Evolutionary conservation across 768 basidiomycete genomes (phyloP), one percentile per base, ranked within the genome.

Genomic region (Rhizopogon rudus): DNA sequence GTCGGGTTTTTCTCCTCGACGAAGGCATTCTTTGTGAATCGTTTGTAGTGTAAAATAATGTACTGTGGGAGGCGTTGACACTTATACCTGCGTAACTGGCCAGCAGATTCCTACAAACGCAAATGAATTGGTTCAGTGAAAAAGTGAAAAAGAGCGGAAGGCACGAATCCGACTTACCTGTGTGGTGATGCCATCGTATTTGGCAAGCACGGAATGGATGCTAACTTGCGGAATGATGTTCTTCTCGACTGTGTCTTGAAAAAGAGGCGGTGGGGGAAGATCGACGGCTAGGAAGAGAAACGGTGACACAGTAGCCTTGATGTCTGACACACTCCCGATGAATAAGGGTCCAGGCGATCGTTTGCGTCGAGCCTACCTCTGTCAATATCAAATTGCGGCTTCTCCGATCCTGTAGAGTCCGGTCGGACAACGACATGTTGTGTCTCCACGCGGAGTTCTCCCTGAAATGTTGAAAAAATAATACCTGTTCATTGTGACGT

Each of bases 1-100:
- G 97, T 99, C 7, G 96, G 96, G 65, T 99, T 99, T 73, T 97
- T 97, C 71, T 99, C 97, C 70, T 98, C 96, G 6, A 98, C 94
- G 63, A 98, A 98, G 51, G 79, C 79, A 69, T 98, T 99, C 69
- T 91, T 97, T 22, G 92, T 94, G 73, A 98, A 99, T 40, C 97
- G 84, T 69, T 95, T 98, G 79, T 88, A 95, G 68, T 96, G 91
- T 17, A 98, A 76, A 63, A 98, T 89, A 64, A 99, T 86, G 67
- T 97, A 98, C 49, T 80, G 91, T 40, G 97, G 97, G 57, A 99
- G 75, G 39, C 80, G 78, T 63, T 91, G 90, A 63, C 95, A 87
- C 70, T 98, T 95, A 73, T 88, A 98, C 54, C 94, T 80, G 62
- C 90, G 86, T 37, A 99, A 73, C 71, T 86, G 88, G 54, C 86